phyloP scores from a whole-genome alignment of 192 early-diverging fungal species.

The Umbelopsis sp. region DNA sequence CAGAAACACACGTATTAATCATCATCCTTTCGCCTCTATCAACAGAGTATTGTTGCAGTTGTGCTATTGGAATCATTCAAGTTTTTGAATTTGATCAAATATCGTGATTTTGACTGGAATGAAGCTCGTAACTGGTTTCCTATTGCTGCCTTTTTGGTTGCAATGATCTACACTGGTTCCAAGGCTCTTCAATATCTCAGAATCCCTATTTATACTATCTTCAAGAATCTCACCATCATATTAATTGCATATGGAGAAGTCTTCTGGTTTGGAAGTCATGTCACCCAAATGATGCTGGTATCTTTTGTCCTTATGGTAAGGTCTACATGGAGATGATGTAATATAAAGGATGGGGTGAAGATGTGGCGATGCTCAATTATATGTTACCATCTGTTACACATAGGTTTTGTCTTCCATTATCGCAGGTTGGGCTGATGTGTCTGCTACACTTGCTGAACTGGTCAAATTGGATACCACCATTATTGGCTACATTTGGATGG shows the following conservation, averaged over 20 bases:
- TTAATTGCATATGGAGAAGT: conserved; percentile 94
- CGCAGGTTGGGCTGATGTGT: conserved; percentile 80
- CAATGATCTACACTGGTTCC: conserved; percentile 97
- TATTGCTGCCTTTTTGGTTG: conserved; percentile 80
- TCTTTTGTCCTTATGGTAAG: conserved; percentile 83
- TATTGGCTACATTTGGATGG: conserved; percentile 88
- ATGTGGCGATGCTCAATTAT: neutral
- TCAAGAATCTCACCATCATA: conserved; percentile 99
- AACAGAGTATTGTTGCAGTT: conserved; percentile 63
- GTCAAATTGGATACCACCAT: conserved; percentile 44
- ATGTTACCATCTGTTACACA: neutral
- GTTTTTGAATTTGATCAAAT: conserved; percentile 58
- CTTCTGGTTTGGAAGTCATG: conserved; percentile 76
- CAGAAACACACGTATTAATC: neutral
- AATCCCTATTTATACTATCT: conserved; percentile 95
- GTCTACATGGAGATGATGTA: neutral
- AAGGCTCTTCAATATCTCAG: conserved; percentile 91
- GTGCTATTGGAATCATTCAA: conserved; percentile 57
- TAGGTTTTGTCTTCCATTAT: conserved; percentile 84
- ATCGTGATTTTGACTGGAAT: conserved; percentile 62
- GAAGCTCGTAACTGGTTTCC: conserved; percentile 80
- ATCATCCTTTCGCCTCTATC: conserved; percentile 11
- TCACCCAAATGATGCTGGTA: conserved; percentile 79
- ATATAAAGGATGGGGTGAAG: neutral
- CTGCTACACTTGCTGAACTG: conserved; percentile 31